Evolutionary conservation across 345 rosid genomes (phyloP).

Genomic region (Arabis alpina): DNA sequence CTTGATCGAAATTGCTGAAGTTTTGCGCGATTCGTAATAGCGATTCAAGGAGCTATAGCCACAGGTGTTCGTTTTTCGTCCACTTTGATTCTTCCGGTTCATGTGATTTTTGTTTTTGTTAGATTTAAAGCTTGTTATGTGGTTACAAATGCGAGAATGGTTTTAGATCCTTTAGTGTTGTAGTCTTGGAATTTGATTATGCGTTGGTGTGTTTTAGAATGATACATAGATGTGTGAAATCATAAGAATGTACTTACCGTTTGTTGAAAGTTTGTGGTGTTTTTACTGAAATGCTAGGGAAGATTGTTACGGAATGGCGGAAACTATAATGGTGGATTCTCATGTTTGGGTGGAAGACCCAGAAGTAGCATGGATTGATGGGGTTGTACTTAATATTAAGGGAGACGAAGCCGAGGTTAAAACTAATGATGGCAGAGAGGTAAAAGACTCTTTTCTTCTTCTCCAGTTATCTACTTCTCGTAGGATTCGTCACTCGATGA

Average conservation of each 20-base stretch:
- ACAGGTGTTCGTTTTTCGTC: constrained; percentile 9
- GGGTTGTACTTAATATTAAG: constrained; percentile 57
- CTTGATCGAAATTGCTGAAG: constrained; percentile 2
- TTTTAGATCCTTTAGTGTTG: neutral
- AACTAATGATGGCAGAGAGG: constrained; percentile 57
- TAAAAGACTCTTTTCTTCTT: constrained; percentile 32
- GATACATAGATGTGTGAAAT: constrained; percentile 4
- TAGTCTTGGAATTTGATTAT: constrained; percentile 16
- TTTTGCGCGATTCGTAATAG: neutral
- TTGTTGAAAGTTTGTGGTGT: constrained; percentile 13
- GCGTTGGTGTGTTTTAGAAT: neutral
- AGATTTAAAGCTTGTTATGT: neutral
- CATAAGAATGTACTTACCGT: neutral
- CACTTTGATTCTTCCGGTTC: neutral
- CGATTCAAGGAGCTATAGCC: constrained; percentile 8
- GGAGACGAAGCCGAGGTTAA: constrained; percentile 67
- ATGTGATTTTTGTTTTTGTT: neutral
- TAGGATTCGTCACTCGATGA: neutral
- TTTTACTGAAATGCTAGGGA: constrained; percentile 31
- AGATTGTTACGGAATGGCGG: constrained; percentile 45
- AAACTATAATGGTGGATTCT: constrained; percentile 57
- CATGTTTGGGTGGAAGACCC: constrained; percentile 83
- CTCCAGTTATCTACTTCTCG: constrained; percentile 9
- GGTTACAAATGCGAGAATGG: constrained; percentile 26
- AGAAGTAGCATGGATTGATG: constrained; percentile 68